Conservation (phyloP, 2,329 filamentous ascomycete genomes). For the Calonectria ilicicola region DNA sequence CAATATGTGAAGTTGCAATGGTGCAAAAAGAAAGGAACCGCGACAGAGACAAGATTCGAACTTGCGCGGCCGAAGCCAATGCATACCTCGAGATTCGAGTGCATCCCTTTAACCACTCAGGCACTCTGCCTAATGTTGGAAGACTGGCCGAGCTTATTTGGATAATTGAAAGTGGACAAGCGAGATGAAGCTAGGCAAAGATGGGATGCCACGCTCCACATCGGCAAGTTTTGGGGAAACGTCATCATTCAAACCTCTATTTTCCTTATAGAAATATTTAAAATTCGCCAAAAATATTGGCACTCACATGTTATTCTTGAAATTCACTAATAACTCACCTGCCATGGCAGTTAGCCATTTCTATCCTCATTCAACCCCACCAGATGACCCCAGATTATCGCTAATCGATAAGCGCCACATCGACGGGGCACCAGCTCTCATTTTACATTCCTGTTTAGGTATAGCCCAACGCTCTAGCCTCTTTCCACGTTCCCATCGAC, state of each 20-base stretch:
- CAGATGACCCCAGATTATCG: background rate
- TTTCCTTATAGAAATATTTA: no score
- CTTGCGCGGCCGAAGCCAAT: constrained; percentile 10
- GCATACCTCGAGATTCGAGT: constrained; percentile 6
- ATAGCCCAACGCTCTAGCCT: constrained; percentile 17
- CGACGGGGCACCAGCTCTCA: constrained; percentile 23
- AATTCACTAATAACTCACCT: background rate
- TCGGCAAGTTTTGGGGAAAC: background rate
- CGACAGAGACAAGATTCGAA: constrained; percentile 11
- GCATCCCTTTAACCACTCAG: constrained; percentile 11
- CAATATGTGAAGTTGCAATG: background rate
- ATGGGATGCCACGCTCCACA: background rate
- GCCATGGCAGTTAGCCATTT: background rate
- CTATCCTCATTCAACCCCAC: background rate
- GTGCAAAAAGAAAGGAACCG: background rate
- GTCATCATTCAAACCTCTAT: no score
- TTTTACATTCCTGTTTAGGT: background rate
- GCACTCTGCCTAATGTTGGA: background rate
- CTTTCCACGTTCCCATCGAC: background rate
- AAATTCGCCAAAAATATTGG: no score
- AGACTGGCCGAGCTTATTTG: background rate
- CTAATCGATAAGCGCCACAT: background rate
- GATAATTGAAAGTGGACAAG: background rate
- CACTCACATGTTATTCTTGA: no score
- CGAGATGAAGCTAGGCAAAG: background rate